Base-by-base conservation (phyloP, 176 grass and related monocot species). In the Oryza australiensis region DNA sequence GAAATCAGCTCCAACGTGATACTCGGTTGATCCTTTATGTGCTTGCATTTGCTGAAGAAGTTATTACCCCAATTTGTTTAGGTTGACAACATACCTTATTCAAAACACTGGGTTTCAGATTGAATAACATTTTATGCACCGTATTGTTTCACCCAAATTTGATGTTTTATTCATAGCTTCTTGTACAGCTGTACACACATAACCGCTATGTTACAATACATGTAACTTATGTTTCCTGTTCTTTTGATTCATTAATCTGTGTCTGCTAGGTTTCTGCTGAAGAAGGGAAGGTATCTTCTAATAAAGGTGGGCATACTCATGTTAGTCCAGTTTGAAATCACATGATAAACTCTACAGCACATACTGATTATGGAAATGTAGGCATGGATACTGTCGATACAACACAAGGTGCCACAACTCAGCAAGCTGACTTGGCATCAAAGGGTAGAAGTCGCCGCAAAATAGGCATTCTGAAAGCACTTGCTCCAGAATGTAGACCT, bases 361-460 rank as follows among this genome's bases (percentile, higher is more conserved):
- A 64, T 82, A 73, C 80, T 88, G 85, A 91, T 84, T 76, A 87
- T 82, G 55, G 34, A 82, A 91, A 84, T 82, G 40, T 78, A 74
- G 46, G 26, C 26, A 68, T 84, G 83, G 84, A 92, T 89, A 37
- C 69, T 9, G 69, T 43, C 66, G 88, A 88, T 68, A 85, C 65
- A 62, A 42, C 32, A 80, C 78, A 87, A 76, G 82, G 37, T 70
- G 78, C 76, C 73, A 77, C 66, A 37, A 82, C 59, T 77, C 73
- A 59, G 15, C 90, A 83, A 70, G 67, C 23, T 86, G 85, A 89
- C 53, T 90, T 88, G 67, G 53, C 76, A 46, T 88, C 80, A 9
- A 95, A 90, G 76, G 86, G 73, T 66, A 95, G 41, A 89, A 93
- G 82, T 55, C 83, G 83, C n/a, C 91, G 80, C 45, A 99, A 99